phyloP scores from a whole-genome alignment of 345 rosid species.

The Eucalyptus melliodora region DNA sequence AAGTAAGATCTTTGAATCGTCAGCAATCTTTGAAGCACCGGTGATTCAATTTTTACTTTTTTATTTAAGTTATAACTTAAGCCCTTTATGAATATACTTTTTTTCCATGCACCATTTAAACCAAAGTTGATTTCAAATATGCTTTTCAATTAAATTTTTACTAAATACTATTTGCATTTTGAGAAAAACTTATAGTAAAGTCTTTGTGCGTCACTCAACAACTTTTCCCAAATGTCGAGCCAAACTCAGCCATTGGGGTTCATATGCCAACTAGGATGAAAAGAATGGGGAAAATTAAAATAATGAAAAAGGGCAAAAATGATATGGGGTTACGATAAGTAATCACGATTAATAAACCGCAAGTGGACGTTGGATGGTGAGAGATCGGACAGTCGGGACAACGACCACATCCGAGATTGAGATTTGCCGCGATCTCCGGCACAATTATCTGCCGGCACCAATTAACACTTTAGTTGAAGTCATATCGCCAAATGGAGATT shows the following conservation, averaged over 20 bases:
- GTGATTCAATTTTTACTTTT: accelerated
- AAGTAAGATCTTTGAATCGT: accelerated
- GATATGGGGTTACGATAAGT: not conserved
- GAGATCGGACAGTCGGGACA: not conserved
- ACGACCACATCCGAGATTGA: not conserved
- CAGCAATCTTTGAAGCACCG: accelerated
- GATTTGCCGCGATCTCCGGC: not conserved
- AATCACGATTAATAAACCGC: not conserved
- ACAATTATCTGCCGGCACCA: not conserved
- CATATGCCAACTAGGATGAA: not conserved
- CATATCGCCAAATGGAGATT: not conserved
- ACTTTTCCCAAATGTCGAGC: not conserved
- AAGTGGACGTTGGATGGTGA: not conserved
- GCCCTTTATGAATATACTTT: not conserved
- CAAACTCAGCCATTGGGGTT: not conserved
- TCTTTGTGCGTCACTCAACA: not conserved
- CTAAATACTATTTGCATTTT: not conserved
- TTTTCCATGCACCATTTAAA: not conserved
- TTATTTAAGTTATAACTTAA: not conserved
- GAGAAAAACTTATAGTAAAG: not conserved
- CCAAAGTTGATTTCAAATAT: not conserved
- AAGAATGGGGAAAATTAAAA: not conserved
- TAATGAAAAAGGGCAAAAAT: not conserved
- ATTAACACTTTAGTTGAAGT: not conserved
- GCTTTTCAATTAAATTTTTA: not conserved